A percentile compares a stretch with the other conserved stretches of the same genome.
Evolutionary conservation across 2,329 filamentous ascomycete genomes (phyloP).

Genomic region (Rosellinia necatrix): DNA sequence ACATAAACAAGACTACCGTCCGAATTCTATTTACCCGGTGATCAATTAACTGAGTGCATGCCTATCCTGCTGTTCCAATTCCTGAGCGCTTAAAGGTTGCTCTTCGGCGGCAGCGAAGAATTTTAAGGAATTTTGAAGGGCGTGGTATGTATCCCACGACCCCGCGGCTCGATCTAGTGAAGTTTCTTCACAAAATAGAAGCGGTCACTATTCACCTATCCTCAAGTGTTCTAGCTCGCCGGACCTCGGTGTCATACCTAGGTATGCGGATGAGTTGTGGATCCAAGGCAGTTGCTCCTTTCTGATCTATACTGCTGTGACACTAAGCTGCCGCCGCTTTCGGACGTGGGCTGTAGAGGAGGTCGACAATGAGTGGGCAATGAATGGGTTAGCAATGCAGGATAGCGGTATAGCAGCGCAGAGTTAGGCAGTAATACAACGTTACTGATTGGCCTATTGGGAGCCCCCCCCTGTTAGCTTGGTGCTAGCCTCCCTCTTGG

Average conservation of each 20-base stretch:
- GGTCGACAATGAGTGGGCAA: too few species aligned
- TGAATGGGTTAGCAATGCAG: background rate
- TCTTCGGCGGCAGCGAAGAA: too few species aligned
- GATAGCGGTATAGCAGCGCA: background rate
- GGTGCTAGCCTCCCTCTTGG: constrained; percentile 6
- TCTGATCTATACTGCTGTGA: too few species aligned
- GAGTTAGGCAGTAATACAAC: constrained; percentile 5
- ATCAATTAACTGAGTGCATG: too few species aligned
- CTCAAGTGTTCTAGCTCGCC: background rate
- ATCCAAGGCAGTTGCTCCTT: too few species aligned
- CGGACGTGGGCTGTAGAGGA: constrained; percentile 9
- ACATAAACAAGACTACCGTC: too few species aligned
- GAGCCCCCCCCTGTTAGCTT: constrained; percentile 7
- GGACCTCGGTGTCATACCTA: background rate
- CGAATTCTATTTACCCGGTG: too few species aligned
- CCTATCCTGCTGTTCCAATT: too few species aligned
- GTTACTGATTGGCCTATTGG: constrained; percentile 12
- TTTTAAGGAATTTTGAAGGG: too few species aligned
- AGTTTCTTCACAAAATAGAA: background rate
- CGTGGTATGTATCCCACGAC: background rate
- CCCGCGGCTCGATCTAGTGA: background rate
- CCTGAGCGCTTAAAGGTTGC: too few species aligned
- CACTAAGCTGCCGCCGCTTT: constrained; percentile 20
- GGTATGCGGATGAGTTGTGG: constrained; percentile 8
- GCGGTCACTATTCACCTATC: background rate